These are phyloP conservation scores for Solioccasus polychromus DNA, from an alignment of 768 basidiomycete genomes.

Conservation along the genomic window DNA sequence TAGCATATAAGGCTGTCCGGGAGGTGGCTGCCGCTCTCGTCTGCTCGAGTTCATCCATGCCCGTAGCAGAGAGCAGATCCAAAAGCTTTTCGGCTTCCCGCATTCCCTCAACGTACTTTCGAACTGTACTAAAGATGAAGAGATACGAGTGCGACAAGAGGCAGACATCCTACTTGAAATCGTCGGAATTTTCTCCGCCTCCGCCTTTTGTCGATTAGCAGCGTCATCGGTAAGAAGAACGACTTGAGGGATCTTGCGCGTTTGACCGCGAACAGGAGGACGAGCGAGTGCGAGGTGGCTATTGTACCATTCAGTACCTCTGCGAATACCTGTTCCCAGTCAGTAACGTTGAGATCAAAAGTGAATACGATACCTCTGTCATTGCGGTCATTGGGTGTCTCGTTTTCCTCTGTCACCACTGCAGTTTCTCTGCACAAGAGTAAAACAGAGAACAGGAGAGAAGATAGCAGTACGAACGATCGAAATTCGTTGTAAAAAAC, in stretches of 20 bases:
- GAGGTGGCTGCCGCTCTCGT: slow-evolving; percentile 54
- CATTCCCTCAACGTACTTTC: slow-evolving; percentile 78
- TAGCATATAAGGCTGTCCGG: slow-evolving; percentile 66
- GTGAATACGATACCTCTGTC: slow-evolving; percentile 64
- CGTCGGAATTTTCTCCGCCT: slow-evolving; percentile 55
- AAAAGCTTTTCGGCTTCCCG: slow-evolving; percentile 62
- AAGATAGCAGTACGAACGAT: slow-evolving; percentile 49
- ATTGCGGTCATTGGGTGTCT: slow-evolving; percentile 91
- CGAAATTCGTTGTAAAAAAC: slow-evolving; percentile 86
- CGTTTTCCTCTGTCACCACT: slow-evolving; percentile 69
- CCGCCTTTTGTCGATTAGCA: slow-evolving; percentile 76
- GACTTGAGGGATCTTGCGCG: slow-evolving; percentile 51
- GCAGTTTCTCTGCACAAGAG: slow-evolving; percentile 66
- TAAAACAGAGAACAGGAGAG: background rate
- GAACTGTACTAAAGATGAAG: slow-evolving; percentile 41
- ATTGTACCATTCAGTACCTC: slow-evolving; percentile 84
- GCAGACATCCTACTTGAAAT: slow-evolving; percentile 51
- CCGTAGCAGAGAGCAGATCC: slow-evolving; percentile 76
- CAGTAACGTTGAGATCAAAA: background rate
- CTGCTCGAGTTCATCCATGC: slow-evolving; percentile 60
- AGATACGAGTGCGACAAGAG: background rate
- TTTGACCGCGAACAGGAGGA: slow-evolving; percentile 50
- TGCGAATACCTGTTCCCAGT: slow-evolving; percentile 72
- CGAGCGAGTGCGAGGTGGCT: slow-evolving; percentile 58
- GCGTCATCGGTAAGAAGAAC: slow-evolving; percentile 89